phyloP scores from a whole-genome alignment of 768 basidiomycete species.

The Dacryopinax primogenitus region DNA sequence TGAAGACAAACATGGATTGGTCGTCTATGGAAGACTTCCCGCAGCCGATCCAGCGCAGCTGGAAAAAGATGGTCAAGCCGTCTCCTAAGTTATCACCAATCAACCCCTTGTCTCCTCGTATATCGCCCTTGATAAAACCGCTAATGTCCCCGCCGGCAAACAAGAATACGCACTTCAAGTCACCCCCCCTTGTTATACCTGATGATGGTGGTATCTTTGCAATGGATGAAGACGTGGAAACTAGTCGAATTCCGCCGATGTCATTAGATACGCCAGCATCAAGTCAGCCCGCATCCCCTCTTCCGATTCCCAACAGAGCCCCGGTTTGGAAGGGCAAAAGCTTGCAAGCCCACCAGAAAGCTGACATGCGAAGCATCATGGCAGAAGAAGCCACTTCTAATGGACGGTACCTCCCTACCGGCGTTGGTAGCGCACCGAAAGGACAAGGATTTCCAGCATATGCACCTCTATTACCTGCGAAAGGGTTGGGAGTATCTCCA shows the following conservation, averaged over 20 bases:
- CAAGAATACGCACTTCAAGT: conserved; percentile 24
- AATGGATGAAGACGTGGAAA: conserved; percentile 60
- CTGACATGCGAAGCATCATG: conserved; percentile 78
- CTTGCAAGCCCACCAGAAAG: conserved; percentile 30
- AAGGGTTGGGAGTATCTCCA: conserved; percentile 5
- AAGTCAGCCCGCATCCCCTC: conserved; percentile 11
- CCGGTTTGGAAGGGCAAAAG: conserved; percentile 19
- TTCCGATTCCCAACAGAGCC: conserved; percentile 18
- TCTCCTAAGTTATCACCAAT: conserved; percentile 28
- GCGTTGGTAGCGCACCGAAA: conserved; percentile 10
- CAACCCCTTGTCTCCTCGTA: conserved; percentile 13
- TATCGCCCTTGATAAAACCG: conserved; percentile 15
- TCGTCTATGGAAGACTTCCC: conserved; percentile 57
- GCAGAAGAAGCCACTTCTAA: conserved; percentile 47
- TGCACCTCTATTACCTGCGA: background rate
- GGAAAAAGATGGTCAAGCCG: conserved; percentile 18
- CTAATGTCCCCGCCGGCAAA: conserved; percentile 17
- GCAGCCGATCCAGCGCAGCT: conserved; percentile 34
- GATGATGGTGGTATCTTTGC: conserved; percentile 57
- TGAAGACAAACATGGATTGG: conserved; percentile 59
- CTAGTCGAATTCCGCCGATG: conserved; percentile 21
- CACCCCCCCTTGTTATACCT: conserved; percentile 21
- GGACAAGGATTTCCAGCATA: conserved; percentile 16
- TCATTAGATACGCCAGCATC: conserved; percentile 12
- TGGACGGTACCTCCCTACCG: conserved; percentile 15